Evolutionary conservation across 331 rosid genomes (phyloP), one percentile per base, ranked within the genome.

Genomic region (Malus hybrid): DNA sequence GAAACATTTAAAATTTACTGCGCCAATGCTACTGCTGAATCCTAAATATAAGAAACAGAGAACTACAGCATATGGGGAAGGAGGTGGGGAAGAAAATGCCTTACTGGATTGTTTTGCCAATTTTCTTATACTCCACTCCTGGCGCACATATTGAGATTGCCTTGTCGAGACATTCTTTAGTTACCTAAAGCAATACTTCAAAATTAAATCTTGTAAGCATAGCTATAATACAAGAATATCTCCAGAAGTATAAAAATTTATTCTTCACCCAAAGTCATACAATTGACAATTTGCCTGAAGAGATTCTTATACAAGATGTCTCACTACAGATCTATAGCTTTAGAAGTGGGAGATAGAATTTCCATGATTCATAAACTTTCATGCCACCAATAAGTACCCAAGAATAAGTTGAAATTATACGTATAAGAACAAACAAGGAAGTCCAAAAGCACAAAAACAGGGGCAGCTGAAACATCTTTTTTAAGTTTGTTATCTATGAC

Each of bases 81-180:
- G 50, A 34, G 65, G 59, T 52, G 55, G 52, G 9, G 73, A 19
- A 48, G 78, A 78, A 73, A 61, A 76, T 46, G 81, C 59, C 96
- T 88, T 88, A 91, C 99, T 94, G 96, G 76, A 94, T 94, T 66
- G 81, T 89, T 86, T 81, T 87, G 79, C 99, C 99, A 81, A 94
- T 92, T 84, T 77, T 84, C 83, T 84, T 88, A 70, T 79, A 84
- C 81, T 94, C 99, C 85, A 88, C 97, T 66, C 96, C 97, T 2
- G 96, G 95, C 29, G 90, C 96, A 70, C 99, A 91, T 63, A 91
- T 86, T 78, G 95, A 88, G 84, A 94, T 92, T 73, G 99, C 99
- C 82, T 90, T 94, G 83, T 88, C 85, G 15, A 94, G 82, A 82
- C 88, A 81, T 82, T 94, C 95, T 78, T 85, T 86, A 68, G 99